Evolutionary conservation across 352 stramenopile species (phyloP).

Genomic region (Globisporangium middletonii): DNA sequence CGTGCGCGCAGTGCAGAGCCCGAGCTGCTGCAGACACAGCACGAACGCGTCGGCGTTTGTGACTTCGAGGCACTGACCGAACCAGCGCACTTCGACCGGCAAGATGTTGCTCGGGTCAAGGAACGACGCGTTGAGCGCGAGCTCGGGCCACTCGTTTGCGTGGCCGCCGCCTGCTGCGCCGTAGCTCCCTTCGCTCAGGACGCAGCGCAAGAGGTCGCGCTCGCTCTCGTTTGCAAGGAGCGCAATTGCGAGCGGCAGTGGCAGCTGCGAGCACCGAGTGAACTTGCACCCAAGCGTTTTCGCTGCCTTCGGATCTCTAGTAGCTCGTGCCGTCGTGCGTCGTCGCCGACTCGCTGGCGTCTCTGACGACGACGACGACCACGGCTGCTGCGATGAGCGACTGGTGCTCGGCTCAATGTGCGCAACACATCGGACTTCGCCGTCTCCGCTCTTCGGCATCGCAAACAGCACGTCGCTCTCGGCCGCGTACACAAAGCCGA

Average conservation of each 20-base stretch:
- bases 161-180: slow-evolving; percentile 1
- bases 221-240: slow-evolving; percentile 66
- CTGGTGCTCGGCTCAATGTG: slow-evolving; percentile 7
- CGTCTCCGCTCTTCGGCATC: slow-evolving; percentile 11
- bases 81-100: slow-evolving; percentile 54
- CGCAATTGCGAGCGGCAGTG: slow-evolving; percentile 46
- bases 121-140: slow-evolving; percentile 52
- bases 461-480: slow-evolving; percentile 27
- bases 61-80: slow-evolving; percentile 35
- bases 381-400: background rate
- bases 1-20: slow-evolving; percentile 35
- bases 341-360: no score
- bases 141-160: slow-evolving; percentile 45
- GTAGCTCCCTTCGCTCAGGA: slow-evolving; percentile 22
- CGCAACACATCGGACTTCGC: slow-evolving; percentile 15
- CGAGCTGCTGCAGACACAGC: slow-evolving; percentile 51
- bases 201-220: slow-evolving; percentile 35
- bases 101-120: slow-evolving; percentile 39
- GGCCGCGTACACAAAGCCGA: slow-evolving; percentile 26
- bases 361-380: background rate
- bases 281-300: slow-evolving; percentile 9
- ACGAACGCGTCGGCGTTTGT: slow-evolving; percentile 58
- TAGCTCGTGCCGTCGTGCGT: background rate
- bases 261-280: slow-evolving; percentile 39
- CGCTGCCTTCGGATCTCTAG: background rate